Evolutionary conservation across 176 grass and related monocot genomes (phyloP), one percentile per base, ranked within the genome.

Genomic region (Triticum turgidum): DNA sequence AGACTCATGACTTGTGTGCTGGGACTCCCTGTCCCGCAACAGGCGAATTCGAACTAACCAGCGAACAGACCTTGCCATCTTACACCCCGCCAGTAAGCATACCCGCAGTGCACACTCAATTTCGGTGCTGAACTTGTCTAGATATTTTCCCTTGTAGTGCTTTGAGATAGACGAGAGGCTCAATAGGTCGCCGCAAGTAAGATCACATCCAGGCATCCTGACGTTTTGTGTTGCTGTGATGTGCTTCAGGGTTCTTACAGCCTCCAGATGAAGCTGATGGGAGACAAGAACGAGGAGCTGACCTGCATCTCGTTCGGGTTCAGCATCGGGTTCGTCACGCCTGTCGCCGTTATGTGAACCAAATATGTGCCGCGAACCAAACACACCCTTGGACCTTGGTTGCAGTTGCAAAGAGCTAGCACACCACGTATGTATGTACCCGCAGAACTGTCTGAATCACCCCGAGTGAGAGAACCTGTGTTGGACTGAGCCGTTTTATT

Each of bases 291-390:
- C 6, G 75, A 89, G 32, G 66, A 90, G 59, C 83, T 98, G 37
- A 95, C 93, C 67, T 95, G 93, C 89, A 95, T 95, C 78, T 86
- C 77, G 0, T 95, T 95, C 8, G 90, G 73, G 59, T 98, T 98
- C 85, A 92, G 86, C 69, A 89, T 95, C n/a, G 91, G 96, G 35
- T 84, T 98, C 32, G 7, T 86, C 41, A 79, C 82, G 13, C 80
- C 85, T 37, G 69, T 38, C 5, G 22, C 85, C 37, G 0, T 67
- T 18, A 80, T 27, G 58, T 90, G 72, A 79, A 9, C 22, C 21
- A 8, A 0, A 38, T 52, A 54, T 54, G 15, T 18, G 51, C 51
- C 15, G 51, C 51, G 15, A 18, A 18, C 51, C 51, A 18, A 18
- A 54, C 51, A 0, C 51, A 18, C 51, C 14, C 51, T 18, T 54